phyloP scores from a whole-genome alignment of 352 stramenopile genomes.

The Pythium aquatile region DNA sequence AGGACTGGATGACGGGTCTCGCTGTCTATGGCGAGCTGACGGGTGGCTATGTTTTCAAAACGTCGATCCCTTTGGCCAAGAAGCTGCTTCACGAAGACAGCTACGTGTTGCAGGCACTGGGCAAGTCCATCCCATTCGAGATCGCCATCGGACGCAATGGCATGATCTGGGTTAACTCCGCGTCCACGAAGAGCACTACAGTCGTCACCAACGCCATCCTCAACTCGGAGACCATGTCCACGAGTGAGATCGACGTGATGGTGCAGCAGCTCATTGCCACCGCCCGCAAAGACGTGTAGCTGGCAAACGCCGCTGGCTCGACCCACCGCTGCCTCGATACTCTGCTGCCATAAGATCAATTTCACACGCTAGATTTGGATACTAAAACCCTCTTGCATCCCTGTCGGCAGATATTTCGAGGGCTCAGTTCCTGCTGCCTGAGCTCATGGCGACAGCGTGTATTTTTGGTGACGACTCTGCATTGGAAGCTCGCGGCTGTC shows the following conservation, averaged over 20 bases:
- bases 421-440: background rate
- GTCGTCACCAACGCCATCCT: conserved; percentile 88
- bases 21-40: conserved; percentile 95
- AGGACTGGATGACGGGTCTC: conserved; percentile 99
- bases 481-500: background rate
- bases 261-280: conserved; percentile 69
- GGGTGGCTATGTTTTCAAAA: conserved; percentile 91
- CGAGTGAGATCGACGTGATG: conserved; percentile 75
- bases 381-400: background rate
- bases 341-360: background rate
- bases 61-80: conserved; percentile 75
- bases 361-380: conserved; percentile 9
- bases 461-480: background rate
- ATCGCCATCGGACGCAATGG: conserved; percentile 96
- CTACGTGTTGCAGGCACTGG: conserved; percentile 83
- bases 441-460: background rate
- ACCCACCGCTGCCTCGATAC: background rate
- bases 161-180: conserved; percentile 94
- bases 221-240: conserved; percentile 86
- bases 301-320: background rate
- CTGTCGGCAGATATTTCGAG: background rate
- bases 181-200: conserved; percentile 77
- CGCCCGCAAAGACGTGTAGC: conserved; percentile 31
- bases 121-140: conserved; percentile 90
- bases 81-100: conserved; percentile 69